phyloP scores from a whole-genome alignment of 1,284 basidiomycete genomes.

The Ganoderma multipileum region DNA sequence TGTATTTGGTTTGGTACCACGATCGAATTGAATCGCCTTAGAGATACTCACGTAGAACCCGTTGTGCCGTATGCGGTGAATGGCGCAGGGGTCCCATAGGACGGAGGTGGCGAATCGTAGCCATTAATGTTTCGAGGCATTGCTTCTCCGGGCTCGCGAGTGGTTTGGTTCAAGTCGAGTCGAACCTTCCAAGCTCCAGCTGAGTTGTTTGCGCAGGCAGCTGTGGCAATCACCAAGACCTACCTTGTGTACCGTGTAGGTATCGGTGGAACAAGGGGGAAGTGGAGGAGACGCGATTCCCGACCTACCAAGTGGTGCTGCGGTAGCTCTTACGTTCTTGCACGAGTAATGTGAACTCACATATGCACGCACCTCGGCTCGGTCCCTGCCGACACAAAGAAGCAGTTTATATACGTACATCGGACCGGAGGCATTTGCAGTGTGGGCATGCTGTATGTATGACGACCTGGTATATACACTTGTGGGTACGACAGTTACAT shows the following conservation, averaged over 20 bases:
- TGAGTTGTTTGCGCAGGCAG: neutral
- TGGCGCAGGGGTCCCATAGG: neutral
- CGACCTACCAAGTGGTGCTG: neutral
- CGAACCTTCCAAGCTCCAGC: neutral
- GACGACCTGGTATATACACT: neutral
- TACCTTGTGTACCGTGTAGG: neutral
- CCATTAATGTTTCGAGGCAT: neutral
- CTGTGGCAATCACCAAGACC: neutral
- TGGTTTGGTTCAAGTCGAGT: neutral
- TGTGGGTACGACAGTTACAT: neutral
- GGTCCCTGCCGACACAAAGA: neutral
- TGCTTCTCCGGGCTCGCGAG: neutral
- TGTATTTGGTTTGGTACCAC: neutral
- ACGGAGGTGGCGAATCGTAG: neutral
- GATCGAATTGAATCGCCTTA: neutral
- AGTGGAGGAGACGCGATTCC: neutral
- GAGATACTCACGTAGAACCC: neutral
- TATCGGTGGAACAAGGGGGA: neutral
- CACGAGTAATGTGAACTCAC: neutral
- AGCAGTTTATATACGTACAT: neutral
- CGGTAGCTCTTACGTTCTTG: neutral
- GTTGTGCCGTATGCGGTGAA: neutral
- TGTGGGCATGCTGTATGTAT: too few species aligned
- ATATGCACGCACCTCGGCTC: neutral
- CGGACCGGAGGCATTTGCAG: too few species aligned